Percentiles rank a stretch among this genome's conserved stretches.
Conservation (phyloP, 2,329 filamentous ascomycete genomes). For the Tolypocladium inflatum region DNA sequence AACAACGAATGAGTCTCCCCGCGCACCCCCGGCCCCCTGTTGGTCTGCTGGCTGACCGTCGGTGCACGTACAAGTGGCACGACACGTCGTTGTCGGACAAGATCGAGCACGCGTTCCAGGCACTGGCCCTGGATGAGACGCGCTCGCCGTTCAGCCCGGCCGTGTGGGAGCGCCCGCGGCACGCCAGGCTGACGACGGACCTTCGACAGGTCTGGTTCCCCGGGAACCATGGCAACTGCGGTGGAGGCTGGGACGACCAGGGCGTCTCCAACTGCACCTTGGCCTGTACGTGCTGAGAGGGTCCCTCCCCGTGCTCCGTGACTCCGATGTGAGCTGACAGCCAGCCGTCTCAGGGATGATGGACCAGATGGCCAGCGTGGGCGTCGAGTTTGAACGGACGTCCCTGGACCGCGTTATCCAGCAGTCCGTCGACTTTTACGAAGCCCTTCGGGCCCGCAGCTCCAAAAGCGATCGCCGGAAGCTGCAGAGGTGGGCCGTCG, state of each 20-base stretch:
- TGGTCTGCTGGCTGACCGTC: conserved; percentile 17
- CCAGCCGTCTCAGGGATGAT: conserved; percentile 38
- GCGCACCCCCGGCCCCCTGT: not conserved
- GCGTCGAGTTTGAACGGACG: conserved; percentile 36
- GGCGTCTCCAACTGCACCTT: conserved; percentile 30
- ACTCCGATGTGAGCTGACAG: not conserved
- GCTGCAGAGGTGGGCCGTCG: conserved; percentile 32
- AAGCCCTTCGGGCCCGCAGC: conserved; percentile 6
- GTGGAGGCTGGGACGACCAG: conserved; percentile 53
- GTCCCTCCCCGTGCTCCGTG: accelerated
- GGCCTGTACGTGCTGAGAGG: conserved; percentile 21
- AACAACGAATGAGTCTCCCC: conserved; percentile 35
- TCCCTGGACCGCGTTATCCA: conserved; percentile 31
- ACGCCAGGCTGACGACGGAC: conserved; percentile 29
- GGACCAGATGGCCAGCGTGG: conserved; percentile 42
- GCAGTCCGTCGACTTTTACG: conserved; percentile 22
- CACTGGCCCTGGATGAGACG: conserved; percentile 47
- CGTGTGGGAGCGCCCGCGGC: conserved; percentile 38
- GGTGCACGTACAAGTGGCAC: conserved; percentile 38
- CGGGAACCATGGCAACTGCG: conserved; percentile 61
- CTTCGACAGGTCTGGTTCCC: conserved; percentile 56
- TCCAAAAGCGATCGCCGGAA: conserved; percentile 4
- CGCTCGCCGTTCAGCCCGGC: conserved; percentile 45
- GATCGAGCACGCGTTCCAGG: conserved; percentile 50
- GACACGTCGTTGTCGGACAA: conserved; percentile 42